phyloP scores from a whole-genome alignment of 2,329 filamentous ascomycete species.

The Exserohilum turcica region DNA sequence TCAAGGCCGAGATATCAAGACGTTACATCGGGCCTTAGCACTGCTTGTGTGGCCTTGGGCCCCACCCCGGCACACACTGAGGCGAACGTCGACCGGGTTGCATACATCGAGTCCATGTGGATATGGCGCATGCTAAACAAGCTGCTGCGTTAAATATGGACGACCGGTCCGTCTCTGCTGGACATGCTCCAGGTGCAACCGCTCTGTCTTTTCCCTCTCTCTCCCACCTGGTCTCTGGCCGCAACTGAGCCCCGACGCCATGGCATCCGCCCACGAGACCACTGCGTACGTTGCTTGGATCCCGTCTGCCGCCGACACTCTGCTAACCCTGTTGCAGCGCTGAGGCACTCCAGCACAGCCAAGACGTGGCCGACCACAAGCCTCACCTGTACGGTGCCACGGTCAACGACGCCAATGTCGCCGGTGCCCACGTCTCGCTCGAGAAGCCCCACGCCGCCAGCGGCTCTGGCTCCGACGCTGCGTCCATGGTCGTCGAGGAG shows the following conservation, averaged over 20 bases:
- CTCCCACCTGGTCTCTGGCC: slow-evolving; percentile 17
- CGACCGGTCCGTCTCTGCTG: slow-evolving; percentile 16
- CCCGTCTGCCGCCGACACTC: background rate
- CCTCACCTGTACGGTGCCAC: slow-evolving; percentile 38
- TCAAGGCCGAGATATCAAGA: slow-evolving; percentile 29
- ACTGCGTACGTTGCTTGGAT: slow-evolving; percentile 38
- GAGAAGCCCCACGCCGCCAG: slow-evolving; percentile 23
- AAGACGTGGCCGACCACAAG: slow-evolving; percentile 36
- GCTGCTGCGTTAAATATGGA: slow-evolving; percentile 34
- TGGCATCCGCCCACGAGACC: slow-evolving; percentile 37
- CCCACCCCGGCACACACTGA: slow-evolving; percentile 14
- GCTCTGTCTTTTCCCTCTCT: slow-evolving; percentile 6
- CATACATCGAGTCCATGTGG: slow-evolving; percentile 9
- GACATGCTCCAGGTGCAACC: slow-evolving; percentile 17
- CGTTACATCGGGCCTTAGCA: slow-evolving; percentile 38
- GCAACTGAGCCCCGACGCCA: slow-evolving; percentile 16
- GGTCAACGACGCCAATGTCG: slow-evolving; percentile 24
- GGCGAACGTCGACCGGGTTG: slow-evolving; percentile 22
- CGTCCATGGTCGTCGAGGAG: slow-evolving; percentile 29
- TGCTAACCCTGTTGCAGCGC: slow-evolving; percentile 26
- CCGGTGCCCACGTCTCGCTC: slow-evolving; percentile 19
- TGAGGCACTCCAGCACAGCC: slow-evolving; percentile 38
- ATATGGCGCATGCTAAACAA: slow-evolving; percentile 8
- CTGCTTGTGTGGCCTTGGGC: slow-evolving; percentile 34
- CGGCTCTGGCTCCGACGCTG: slow-evolving; percentile 17